These are phyloP conservation scores for Calonectria ilicicola DNA, from an alignment of 2,329 filamentous ascomycete species.

Conservation along the genomic window DNA sequence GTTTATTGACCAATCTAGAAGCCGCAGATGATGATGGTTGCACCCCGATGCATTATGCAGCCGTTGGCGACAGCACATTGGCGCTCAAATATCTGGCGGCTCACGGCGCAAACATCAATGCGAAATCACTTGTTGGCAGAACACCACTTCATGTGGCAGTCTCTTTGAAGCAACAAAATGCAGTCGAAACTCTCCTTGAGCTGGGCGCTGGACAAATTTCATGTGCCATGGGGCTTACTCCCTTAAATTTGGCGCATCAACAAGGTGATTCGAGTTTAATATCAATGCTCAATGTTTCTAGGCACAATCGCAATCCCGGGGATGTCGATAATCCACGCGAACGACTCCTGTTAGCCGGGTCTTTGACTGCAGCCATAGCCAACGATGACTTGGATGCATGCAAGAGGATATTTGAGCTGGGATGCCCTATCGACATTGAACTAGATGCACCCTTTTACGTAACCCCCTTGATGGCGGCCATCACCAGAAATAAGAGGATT, in stretches of 20 bases:
- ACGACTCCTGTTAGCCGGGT: not conserved
- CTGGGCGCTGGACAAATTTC: not conserved
- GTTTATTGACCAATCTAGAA: not conserved
- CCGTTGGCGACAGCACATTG: not conserved
- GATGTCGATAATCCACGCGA: not conserved
- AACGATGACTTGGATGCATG: not conserved
- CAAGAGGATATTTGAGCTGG: not conserved
- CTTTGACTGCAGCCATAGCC: not conserved
- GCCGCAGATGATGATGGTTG: not conserved
- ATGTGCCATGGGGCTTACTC: not conserved
- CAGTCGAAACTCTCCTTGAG: not conserved
- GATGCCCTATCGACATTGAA: not conserved
- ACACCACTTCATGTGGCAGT: slow-evolving; percentile 12
- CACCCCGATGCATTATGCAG: slow-evolving; percentile 22
- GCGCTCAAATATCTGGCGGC: not conserved
- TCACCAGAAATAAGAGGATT: not conserved
- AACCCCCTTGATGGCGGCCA: not conserved
- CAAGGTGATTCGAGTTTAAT: not conserved
- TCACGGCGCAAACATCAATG: slow-evolving; percentile 9
- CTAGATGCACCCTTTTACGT: not conserved
- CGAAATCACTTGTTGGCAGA: not conserved
- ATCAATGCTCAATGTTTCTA: not conserved
- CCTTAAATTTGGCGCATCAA: not conserved
- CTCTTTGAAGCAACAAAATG: accelerated
- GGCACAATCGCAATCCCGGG: not conserved